These are phyloP conservation scores for Aquanectria penicillioides DNA, from an alignment of 2,329 filamentous ascomycete species.

Conservation along the genomic window DNA sequence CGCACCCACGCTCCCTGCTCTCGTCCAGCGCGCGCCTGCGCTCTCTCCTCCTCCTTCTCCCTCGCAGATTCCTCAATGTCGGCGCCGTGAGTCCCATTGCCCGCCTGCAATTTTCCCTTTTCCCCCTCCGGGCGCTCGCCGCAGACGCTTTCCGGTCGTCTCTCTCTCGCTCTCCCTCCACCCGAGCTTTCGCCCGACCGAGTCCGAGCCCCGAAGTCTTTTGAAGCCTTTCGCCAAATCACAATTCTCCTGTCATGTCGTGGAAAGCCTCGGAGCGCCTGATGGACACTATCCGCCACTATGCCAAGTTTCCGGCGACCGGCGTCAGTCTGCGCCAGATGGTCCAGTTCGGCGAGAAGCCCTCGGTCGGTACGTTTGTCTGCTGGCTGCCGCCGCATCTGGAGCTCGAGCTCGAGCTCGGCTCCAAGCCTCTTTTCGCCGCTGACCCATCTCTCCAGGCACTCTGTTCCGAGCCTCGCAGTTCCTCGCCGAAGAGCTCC, in stretches of 20 bases:
- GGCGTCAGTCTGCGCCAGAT: constrained; percentile 97
- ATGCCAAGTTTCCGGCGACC: constrained; percentile 95
- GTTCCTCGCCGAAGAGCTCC: constrained; percentile 97
- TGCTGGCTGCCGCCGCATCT: constrained; percentile 90
- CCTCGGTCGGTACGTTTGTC: constrained; percentile 89
- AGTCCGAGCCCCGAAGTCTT: constrained; percentile 1
- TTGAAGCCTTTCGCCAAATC: constrained; percentile 14
- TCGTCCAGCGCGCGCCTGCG: constrained; percentile 22
- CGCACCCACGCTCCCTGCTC: too few relatives aligned
- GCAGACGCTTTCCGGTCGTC: constrained; percentile 33
- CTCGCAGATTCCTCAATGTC: constrained; percentile 39
- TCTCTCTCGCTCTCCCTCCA: constrained; percentile 41
- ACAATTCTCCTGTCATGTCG: constrained; percentile 70
- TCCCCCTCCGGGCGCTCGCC: constrained; percentile 34
- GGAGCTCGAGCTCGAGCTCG: too few relatives aligned
- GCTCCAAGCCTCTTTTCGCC: too few relatives aligned
- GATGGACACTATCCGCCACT: constrained; percentile 98
- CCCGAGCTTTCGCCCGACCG: constrained; percentile 39
- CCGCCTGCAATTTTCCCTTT: constrained; percentile 31
- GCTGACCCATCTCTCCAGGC: constrained; percentile 60
- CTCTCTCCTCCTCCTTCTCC: background rate
- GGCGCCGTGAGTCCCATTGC: constrained; percentile 39
- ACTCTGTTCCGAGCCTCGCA: constrained; percentile 97
- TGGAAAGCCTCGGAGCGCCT: constrained; percentile 91
- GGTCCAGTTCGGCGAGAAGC: constrained; percentile 97